Conservation (phyloP, 2,329 filamentous ascomycete genomes). For the Aspergillus calidoustus region DNA sequence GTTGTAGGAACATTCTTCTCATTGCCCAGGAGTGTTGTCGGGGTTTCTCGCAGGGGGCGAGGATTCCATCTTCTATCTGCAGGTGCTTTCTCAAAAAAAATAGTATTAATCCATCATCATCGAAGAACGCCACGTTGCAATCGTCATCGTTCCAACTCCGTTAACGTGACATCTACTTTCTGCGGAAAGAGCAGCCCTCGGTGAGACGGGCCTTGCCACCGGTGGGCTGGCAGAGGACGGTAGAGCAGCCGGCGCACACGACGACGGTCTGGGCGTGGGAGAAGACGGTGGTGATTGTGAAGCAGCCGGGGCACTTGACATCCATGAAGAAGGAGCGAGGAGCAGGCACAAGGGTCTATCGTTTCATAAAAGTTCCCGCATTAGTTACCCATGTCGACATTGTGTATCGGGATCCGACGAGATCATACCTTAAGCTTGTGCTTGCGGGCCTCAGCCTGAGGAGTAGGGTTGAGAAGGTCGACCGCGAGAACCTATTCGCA, state of each 20-base stretch:
- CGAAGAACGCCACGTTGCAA: slow-evolving; percentile 44
- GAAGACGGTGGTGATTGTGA: slow-evolving; percentile 99
- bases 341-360: slow-evolving; percentile 86
- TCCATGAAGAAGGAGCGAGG: slow-evolving; percentile 99
- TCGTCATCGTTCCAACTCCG: slow-evolving; percentile 36
- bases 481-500: slow-evolving; percentile 91
- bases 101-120: slow-evolving; percentile 33
- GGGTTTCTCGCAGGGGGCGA: slow-evolving; percentile 50
- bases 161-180: slow-evolving; percentile 74
- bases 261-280: slow-evolving; percentile 99
- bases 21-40: slow-evolving; percentile 58
- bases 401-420: neutral
- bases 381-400: slow-evolving; percentile 10
- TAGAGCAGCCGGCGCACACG: slow-evolving; percentile 99
- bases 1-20: slow-evolving; percentile 60
- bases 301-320: slow-evolving; percentile 99
- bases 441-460: slow-evolving; percentile 98
- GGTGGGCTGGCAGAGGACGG: slow-evolving; percentile 98
- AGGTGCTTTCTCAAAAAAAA: slow-evolving; percentile 34
- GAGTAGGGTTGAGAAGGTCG: slow-evolving; percentile 99
- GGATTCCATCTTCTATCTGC: slow-evolving; percentile 57
- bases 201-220: slow-evolving; percentile 99
- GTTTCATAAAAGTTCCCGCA: neutral
- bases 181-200: slow-evolving; percentile 99
- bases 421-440: slow-evolving; percentile 98